phyloP scores from a whole-genome alignment of 2,329 filamentous ascomycete genomes.

The Grosmannia serpens region DNA sequence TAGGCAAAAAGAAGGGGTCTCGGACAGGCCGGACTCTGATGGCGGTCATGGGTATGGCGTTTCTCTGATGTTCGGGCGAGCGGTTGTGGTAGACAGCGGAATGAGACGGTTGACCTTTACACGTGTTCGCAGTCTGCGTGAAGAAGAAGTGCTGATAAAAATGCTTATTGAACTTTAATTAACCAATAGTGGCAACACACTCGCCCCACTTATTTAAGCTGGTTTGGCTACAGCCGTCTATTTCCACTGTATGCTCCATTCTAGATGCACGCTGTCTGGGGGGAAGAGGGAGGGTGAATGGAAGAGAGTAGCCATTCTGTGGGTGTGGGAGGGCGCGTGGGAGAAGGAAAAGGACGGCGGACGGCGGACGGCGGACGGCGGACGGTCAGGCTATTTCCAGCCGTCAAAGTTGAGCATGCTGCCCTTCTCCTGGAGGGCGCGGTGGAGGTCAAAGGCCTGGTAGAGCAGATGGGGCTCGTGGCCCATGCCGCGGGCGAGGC shows the following conservation, averaged over 20 bases:
- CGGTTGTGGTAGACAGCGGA: background rate
- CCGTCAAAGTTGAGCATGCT: constrained; percentile 59
- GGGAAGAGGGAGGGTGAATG: background rate
- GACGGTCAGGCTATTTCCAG: background rate
- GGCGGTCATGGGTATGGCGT: background rate
- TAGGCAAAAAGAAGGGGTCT: background rate
- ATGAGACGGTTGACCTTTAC: too few species aligned
- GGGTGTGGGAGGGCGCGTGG: background rate
- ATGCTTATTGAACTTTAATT: background rate
- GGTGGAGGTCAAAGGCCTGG: constrained; percentile 83
- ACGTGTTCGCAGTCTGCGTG: too few species aligned
- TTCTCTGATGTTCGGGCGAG: background rate
- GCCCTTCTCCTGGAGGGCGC: constrained; percentile 67
- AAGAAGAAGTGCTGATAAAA: too few species aligned
- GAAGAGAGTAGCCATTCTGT: background rate
- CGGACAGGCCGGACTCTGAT: background rate
- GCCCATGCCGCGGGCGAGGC: constrained; percentile 74
- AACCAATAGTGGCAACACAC: background rate
- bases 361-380: background rate
- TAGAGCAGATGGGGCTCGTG: constrained; percentile 83
- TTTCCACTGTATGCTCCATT: background rate
- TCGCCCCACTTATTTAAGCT: background rate
- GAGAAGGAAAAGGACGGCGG: background rate
- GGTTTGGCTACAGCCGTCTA: background rate
- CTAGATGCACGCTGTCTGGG: background rate